phyloP scores from a whole-genome alignment of 2,329 filamentous ascomycete species.

The Blastomyces gilchristii region DNA sequence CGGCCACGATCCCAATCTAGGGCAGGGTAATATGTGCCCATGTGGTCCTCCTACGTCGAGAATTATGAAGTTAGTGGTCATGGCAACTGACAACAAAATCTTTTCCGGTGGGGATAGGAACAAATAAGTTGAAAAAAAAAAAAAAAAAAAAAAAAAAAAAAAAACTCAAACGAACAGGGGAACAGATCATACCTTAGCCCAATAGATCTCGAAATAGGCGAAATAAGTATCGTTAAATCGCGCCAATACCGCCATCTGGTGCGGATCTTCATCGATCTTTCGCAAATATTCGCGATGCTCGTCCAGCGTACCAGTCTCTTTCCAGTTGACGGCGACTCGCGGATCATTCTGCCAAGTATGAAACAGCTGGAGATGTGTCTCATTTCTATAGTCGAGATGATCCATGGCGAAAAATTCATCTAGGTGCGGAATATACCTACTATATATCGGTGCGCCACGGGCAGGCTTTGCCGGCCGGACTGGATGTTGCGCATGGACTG shows the following conservation, averaged over 20 bases:
- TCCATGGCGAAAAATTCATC: slow-evolving; percentile 68
- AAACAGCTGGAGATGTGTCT: slow-evolving; percentile 58
- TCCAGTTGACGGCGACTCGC: slow-evolving; percentile 69
- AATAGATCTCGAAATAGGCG: slow-evolving; percentile 73
- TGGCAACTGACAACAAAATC: background rate
- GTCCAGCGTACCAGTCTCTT: slow-evolving; percentile 64
- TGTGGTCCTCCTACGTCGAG: slow-evolving; percentile 44
- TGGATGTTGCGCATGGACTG: slow-evolving; percentile 56
- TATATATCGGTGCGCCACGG: slow-evolving; percentile 62
- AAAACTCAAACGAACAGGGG: background rate
- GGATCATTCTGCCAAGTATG: slow-evolving; percentile 77
- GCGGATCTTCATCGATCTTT: slow-evolving; percentile 58
- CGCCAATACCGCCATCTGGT: slow-evolving; percentile 59
- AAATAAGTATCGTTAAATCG: slow-evolving; percentile 61
- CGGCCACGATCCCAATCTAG: slow-evolving; percentile 49
- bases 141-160: too few species aligned
- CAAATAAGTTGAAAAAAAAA: too few species aligned
- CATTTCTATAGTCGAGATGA: slow-evolving; percentile 56
- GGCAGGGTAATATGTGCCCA: slow-evolving; percentile 49
- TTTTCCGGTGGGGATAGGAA: background rate
- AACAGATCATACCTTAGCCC: slow-evolving; percentile 50
- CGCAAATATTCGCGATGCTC: slow-evolving; percentile 63
- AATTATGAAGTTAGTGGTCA: background rate
- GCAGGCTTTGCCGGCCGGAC: slow-evolving; percentile 60
- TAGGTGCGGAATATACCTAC: slow-evolving; percentile 66